phyloP scores from a whole-genome alignment of 225 moss, liverwort and hornwort species.

The Physcomitrellopsis africana region DNA sequence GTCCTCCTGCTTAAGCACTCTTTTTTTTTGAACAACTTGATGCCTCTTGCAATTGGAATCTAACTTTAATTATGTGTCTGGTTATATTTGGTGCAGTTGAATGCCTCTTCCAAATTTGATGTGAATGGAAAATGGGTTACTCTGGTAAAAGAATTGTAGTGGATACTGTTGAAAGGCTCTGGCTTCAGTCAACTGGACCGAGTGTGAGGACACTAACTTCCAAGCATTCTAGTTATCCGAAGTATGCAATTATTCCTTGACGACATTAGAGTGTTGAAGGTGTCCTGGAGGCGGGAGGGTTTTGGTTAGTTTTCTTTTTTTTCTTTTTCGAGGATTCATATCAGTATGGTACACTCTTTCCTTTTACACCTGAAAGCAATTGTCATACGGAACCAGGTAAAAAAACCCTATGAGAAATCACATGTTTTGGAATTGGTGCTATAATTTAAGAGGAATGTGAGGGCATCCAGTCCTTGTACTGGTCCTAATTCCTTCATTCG shows the following conservation, averaged over 20 bases:
- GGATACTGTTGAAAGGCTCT: background rate
- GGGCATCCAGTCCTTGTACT: background rate
- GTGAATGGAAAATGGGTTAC: conserved; percentile 50
- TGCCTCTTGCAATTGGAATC: background rate
- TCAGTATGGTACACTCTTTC: background rate
- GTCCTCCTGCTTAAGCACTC: conserved; percentile 7
- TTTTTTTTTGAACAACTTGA: conserved; percentile 9
- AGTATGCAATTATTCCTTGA: background rate
- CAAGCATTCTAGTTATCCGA: conserved; percentile 9
- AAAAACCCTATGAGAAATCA: background rate
- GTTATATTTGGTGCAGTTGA: conserved; percentile 48
- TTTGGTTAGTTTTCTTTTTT: background rate
- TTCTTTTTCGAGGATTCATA: background rate
- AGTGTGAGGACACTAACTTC: background rate
- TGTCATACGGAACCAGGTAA: conserved; percentile 5
- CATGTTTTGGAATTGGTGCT: background rate
- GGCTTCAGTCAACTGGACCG: background rate
- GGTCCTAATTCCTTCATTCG: too few species aligned
- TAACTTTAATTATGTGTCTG: conserved; percentile 11
- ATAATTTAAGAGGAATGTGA: background rate
- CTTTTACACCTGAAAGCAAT: background rate
- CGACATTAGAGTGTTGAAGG: conserved; percentile 1
- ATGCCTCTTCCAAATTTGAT: conserved; percentile 51
- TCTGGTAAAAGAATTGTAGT: conserved; percentile 29
- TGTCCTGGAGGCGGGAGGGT: background rate